Evolutionary conservation across 352 stramenopile genomes (phyloP), one percentile per base, ranked within the genome.

Genomic region (Globisporangium heterothallicum): DNA sequence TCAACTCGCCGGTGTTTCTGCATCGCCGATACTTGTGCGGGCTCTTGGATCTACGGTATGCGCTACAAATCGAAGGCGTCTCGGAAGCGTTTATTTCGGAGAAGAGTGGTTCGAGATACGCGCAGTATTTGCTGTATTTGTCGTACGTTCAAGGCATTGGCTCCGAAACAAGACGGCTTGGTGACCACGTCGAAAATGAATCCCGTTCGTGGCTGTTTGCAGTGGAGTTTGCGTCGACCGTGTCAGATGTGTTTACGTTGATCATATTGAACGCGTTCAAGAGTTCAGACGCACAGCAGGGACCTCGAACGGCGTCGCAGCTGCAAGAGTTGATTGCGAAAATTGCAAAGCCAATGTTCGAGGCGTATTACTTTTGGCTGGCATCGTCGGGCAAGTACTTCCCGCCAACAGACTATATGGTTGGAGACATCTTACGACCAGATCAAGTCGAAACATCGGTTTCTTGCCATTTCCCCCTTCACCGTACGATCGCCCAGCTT

Each of bases 21-120:
- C 89, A 97, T 59, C 86, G 96, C 16, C 78, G 96, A 19, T 99
- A 99, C 55, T 96, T 93, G 60, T 96, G 92, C 14, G 95, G 97
- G 3, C 84, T 99, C n/a, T 73, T 96, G 35, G 97, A 99, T 77
- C 74, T 99, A 34, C 97, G 98, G 32, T 99, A 98, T 61, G 94
- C 98, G 8, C 73, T 99, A 12, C 97, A 98, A 68, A 98, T 99
- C 21, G 83, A 97, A 49, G 94, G 94, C n/a, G 97, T 98, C 59
- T 88, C 80, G 0, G 78, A 92, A 41, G 65, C 64, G 19, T 98
- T 98, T 69, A 79, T 97, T 14, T 54, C 80, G 36, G 72, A 84
- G 22, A 84, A 87, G 47, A 72, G 69, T 41, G 78, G 80, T 2
- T 64, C 63, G 22, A 60, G 72, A 10, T 67, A 85, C 24, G 67